phyloP scores from a whole-genome alignment of 1,139 yeast species.

The Debaryomyces subglobosus region DNA sequence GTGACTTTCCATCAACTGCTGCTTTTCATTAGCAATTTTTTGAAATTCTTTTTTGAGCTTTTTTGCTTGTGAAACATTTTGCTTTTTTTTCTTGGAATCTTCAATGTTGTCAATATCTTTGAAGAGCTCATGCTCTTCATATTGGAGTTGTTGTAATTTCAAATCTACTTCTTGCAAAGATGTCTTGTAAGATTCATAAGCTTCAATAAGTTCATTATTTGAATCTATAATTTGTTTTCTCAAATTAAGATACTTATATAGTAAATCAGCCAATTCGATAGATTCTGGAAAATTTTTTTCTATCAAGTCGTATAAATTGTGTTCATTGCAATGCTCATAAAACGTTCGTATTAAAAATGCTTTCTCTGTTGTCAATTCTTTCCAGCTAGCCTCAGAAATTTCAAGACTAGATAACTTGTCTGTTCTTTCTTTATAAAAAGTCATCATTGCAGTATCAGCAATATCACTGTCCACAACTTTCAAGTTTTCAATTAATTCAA shows the following conservation, averaged over 20 bases:
- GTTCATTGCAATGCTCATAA: constrained; percentile 62
- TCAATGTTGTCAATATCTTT: constrained; percentile 8
- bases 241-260: constrained; percentile 54
- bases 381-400: constrained; percentile 68
- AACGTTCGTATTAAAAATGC: constrained; percentile 73
- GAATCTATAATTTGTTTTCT: constrained; percentile 41
- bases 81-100: constrained; percentile 2
- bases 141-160: constrained; percentile 19
- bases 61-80: background rate
- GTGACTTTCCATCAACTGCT: constrained; percentile 7
- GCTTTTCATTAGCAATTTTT: constrained; percentile 9
- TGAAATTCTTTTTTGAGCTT: constrained; percentile 15
- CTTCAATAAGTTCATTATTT: constrained; percentile 28
- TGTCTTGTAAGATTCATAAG: constrained; percentile 18
- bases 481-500: constrained; percentile 69
- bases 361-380: constrained; percentile 69
- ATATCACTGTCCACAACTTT: constrained; percentile 67
- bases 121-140: constrained; percentile 6
- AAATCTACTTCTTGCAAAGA: constrained; percentile 15
- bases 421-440: constrained; percentile 61
- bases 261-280: constrained; percentile 63
- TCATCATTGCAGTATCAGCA: constrained; percentile 67
- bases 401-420: constrained; percentile 62
- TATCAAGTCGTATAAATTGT: constrained; percentile 55
- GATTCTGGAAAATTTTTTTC: constrained; percentile 84